Base-by-base conservation (phyloP, 1,284 basidiomycete genomes). In the Polyporus tsugae region DNA sequence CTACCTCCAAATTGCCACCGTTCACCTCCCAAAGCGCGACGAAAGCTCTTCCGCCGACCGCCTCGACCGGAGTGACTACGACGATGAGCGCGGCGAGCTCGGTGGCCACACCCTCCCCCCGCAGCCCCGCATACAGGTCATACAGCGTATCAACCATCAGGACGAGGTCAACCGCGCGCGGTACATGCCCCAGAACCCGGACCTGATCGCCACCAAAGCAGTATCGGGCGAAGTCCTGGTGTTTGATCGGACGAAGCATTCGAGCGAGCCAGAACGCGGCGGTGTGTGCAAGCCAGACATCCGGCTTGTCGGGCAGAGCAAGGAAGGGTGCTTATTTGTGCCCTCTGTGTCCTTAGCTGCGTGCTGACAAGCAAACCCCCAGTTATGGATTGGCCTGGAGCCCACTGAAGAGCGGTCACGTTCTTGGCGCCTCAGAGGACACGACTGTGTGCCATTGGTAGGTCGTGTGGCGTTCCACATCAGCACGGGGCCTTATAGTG, bases 181-280 rank as follows among this genome's bases (percentile, higher is more conserved):
- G 58, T 99, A 99, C 81, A 99, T 98, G 95, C 98, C 98, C 17
- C 97, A 99, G 82, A 99, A 99, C 78, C 94, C 95, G 6, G 95
- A 99, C 81, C 81, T 99, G 73, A 95, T 99, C 72, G 98, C 98
- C 2, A 99, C 97, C 10, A 97, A 99, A 76, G 86, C 96, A 11
- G 89, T 97, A 9, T 90, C 88, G 6, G 98, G 98, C 17, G 95
- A 97, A 73, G 95, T 98, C 11, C 87, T 94, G 72, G 84, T 99
- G 44, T 99, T 99, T 81, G 98, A 99, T 82, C 85, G 98, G 67
- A 99, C 98, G 60, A 99, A 98, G 81, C 97, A 99, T 80, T 91
- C 95, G 72, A 96, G 92, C 75, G 94, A 97, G 76, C 97, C 97
- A 1, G 94, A 95, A 75, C 87, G 90, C 39, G 90, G 89, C 60